Evolutionary conservation across 768 basidiomycete species (phyloP).

Genomic region (Kwoniella mangroviensis): DNA sequence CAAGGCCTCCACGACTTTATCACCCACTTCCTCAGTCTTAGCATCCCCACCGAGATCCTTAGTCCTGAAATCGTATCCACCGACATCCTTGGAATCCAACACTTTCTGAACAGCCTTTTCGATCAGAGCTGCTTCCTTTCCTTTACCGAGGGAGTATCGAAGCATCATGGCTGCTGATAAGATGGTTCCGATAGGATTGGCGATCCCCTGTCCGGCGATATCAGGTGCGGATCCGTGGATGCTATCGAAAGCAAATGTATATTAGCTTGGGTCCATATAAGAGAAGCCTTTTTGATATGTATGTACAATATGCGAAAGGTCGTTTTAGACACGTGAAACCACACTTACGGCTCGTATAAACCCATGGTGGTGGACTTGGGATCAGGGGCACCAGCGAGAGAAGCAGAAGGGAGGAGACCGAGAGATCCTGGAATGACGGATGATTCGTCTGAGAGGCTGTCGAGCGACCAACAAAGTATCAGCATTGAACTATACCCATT

Average conservation of each 20-base stretch:
- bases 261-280: too few species aligned
- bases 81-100: conserved; percentile 70
- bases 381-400: conserved; percentile 85
- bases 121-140: conserved; percentile 79
- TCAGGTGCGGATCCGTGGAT: conserved; percentile 95
- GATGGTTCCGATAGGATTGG: conserved; percentile 94
- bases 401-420: conserved; percentile 93
- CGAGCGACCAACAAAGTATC: neutral
- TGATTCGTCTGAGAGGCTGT: conserved; percentile 90
- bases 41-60: conserved; percentile 82
- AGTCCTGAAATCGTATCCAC: conserved; percentile 79
- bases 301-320: too few species aligned
- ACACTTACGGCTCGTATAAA: conserved; percentile 79
- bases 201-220: conserved; percentile 90
- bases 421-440: conserved; percentile 98
- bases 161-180: conserved; percentile 91
- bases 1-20: conserved; percentile 76
- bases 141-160: conserved; percentile 89
- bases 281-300: too few species aligned
- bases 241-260: conserved; percentile 9
- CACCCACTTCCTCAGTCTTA: conserved; percentile 78
- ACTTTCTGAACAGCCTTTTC: conserved; percentile 90
- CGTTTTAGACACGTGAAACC: neutral
- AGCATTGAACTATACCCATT: neutral
- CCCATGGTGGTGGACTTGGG: conserved; percentile 76